Evolutionary conservation across 331 rosid genomes (phyloP), one percentile per base, ranked within the genome.

Genomic region (Ulmus americana): DNA sequence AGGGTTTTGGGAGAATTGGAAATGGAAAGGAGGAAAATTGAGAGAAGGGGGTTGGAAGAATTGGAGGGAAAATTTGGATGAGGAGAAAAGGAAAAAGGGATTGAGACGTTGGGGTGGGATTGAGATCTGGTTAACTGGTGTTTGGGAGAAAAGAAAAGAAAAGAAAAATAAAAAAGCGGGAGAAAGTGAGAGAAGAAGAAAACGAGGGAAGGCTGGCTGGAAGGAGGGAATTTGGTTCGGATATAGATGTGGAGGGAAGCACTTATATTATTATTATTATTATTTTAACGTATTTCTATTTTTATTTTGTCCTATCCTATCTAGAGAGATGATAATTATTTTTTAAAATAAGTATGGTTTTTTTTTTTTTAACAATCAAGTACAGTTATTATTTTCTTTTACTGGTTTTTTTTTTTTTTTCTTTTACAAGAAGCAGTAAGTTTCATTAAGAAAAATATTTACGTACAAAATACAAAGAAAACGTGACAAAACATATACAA

Each of bases 151-250:
- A 74, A 58, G 46, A 22, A 9, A 22, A 38, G 46, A 40, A 58
- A 53, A 53, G 8, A 13, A 55, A 87, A 77, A 74, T 77, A 68
- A 81, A 85, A 78, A 83, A 86, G 88, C 85, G 88, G 88, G 91
- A 77, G 84, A 85, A 74, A 70, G 73, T 77, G 63, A 78, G 70
- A 73, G 73, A 77, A 81, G 80, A 49, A 77, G 94, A 82, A 87
- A 79, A 87, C 82, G 95, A 87, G 94, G 88, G 88, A 88, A 80
- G 39, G 82, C 2, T 20, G 55, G 48, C n/a, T 1, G 44, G 76
- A 67, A 67, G 87, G 97, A 83, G 95, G 95, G 90, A 90, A 87
- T 79, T 90, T 80, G 89, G 90, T 87, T 87, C 95, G 88, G 97
- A 90, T 80, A 82, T 52, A 45, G 82, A 81, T 87, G 90, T 90